A percentile compares a stretch with the other conserved stretches of the same genome.
Conservation (phyloP, 495 filamentous ascomycete genomes). For the Neurospora tetrasperma region DNA sequence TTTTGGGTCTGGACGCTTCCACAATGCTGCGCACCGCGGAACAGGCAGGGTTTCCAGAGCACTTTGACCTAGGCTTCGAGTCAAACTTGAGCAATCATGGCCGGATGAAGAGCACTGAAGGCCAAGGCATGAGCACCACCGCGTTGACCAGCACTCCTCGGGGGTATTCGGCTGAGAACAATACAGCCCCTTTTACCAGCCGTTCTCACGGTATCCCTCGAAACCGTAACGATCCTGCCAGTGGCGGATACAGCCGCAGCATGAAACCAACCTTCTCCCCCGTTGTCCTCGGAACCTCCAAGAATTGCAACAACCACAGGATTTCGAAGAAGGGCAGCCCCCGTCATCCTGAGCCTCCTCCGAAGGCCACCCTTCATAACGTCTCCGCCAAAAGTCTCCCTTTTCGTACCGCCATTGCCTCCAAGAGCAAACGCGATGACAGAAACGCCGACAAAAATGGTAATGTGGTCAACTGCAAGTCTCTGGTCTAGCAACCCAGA, state of each 20-base stretch:
- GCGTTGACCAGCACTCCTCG: too few relatives aligned
- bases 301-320: too few relatives aligned
- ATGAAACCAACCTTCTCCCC: too few relatives aligned
- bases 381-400: background rate
- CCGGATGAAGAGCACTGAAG: too few relatives aligned
- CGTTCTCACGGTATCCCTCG: background rate
- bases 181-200: background rate
- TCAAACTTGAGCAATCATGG: too few relatives aligned
- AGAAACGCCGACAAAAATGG: background rate
- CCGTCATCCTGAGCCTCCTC: background rate
- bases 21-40: background rate
- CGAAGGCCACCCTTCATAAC: background rate
- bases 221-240: background rate
- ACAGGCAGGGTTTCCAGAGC: background rate
- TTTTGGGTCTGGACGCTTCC: too few relatives aligned
- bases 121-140: too few relatives aligned
- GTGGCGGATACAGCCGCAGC: too few relatives aligned
- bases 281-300: too few relatives aligned
- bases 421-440: background rate
- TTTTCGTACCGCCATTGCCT: background rate
- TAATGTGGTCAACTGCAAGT: background rate
- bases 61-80: too few relatives aligned
- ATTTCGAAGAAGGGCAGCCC: too few relatives aligned
- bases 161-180: background rate
- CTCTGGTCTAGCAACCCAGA: too few relatives aligned